Base-by-base conservation (phyloP, 306 rosid species). In the Hippophae rhamnoides region DNA sequence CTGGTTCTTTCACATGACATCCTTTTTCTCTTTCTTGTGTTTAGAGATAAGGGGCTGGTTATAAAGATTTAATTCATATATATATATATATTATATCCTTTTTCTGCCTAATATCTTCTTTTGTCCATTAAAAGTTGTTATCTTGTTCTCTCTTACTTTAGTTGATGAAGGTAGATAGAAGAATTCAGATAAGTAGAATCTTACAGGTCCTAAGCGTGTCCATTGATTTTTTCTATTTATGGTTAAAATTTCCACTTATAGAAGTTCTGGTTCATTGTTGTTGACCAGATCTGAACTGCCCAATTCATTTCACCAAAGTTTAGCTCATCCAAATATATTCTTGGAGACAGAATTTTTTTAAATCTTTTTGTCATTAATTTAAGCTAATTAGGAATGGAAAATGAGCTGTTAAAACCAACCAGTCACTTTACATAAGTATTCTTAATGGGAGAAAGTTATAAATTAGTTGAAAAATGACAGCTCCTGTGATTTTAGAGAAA, bases 201-300 rank as follows among this genome's bases (percentile, higher is more conserved):
- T 66, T 79, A 73, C 65, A 65, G 53, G 68, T 66, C 54, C 74
- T 69, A 60, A 69, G 48, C 68, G 66, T 66, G 73, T 69, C 40
- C 23, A 58, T 23, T 41, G 46, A 13, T 67, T 41, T 67, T 49
- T 50, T 59, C 65, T 64, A 68, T 69, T 74, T 66, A 60, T 42
- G 74, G 74, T 66, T 58, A 45, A 55, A 63, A 44, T 72, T 74
- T 82, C 76, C 74, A 31, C 50, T 40, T 54, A 49, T 78, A 78
- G 82, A 80, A 75, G 84, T 62, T 66, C 50, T 74, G 85, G 75
- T 82, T 72, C 81, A 11, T 66, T 75, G 69, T 72, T 87, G 86
- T 77, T 84, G 90, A 84, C 89, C 82, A 79, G 97, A 90, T 90
- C 97, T 90, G 90, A 74, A 61, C 74, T 65, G 68, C 58, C 74